Base-by-base conservation (phyloP, 2,329 filamentous ascomycete species). In the Pseudogymnoascus destructans region DNA sequence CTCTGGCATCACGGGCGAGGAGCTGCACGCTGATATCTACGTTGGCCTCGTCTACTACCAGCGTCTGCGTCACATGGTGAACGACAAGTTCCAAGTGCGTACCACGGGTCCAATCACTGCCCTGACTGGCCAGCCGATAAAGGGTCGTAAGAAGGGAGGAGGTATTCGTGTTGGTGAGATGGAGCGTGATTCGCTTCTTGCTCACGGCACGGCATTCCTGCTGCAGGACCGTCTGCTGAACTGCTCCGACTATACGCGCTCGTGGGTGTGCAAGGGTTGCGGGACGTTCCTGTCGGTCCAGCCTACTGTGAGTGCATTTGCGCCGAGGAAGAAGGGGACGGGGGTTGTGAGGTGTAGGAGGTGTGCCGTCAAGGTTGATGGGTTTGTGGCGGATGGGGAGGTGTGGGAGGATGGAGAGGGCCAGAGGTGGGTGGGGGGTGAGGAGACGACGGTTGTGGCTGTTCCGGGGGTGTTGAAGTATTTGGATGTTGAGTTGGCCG, bases 131-230 rank as follows among this genome's bases (percentile, higher is more conserved):
- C 93, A 98, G 71, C 93, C 93, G 38, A 93, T 98, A 77, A 96
- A 97, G 77, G 93, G 93, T 63, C 80, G 93, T 71, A 93, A 95
- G 71, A 89, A 92, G 73, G 93, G 92, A 69, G 93, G 93, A 75
- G 93, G 93, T 84, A 96, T 98, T 70, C 90, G 93, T 78, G 92
- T 98, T 27, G 93, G 93, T 73, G 93, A 98, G 73, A 98, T 98
- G 93, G 93, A 98, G 75, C 87, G 93, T 64, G 93, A 98, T 72
- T 89, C 92, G 3, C 78, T 98, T 19, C 81, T 98, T 59, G 93
- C 93, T 3, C 93, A 98, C 77, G 93, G 93, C 21, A 93, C 91
- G 1, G 91, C 92, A 3, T 97, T 95, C 76, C 73, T 98, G 61
- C 80, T 98, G 5, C 93, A 98, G 70, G 93, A 98, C 71, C 86